Base-by-base conservation (phyloP, 352 stramenopile species). In the Phytopythium kandeliae region DNA sequence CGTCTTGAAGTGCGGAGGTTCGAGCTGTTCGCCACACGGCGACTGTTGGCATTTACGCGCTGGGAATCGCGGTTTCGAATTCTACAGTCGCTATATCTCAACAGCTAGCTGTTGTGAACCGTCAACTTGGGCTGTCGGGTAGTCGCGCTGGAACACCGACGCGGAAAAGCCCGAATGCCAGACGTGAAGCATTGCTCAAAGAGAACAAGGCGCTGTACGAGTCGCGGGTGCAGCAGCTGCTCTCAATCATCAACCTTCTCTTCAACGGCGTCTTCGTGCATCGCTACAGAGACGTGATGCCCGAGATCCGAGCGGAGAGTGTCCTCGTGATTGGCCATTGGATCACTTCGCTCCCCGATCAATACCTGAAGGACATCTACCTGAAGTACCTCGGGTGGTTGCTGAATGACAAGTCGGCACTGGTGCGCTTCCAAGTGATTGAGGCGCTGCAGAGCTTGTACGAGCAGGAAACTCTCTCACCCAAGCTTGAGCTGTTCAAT, bases 321-420 rank as follows among this genome's bases (percentile, higher is more conserved):
- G 71, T 97, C 7, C 57, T 86, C 19, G 74, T 81, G 10, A 74
- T 98, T 10, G 81, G 80, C 0, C 61, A 82, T 37, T 96, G 95
- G 81, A 91, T 89, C 30, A 67, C 81, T 12, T 70, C 84, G 15
- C 54, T 97, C 19, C 90, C 93, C 0, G 85, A 96, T 33, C 69
- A 97, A 0, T 98, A 96, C 50, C 62, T 98, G 31, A 91, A 91
- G 44, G 86, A 97, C 57, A 97, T 94, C 54, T 97, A 95, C 55
- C 63, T 98, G 48, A 98, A 98, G 64, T 98, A 98, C 64, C 80
- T 98, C 48, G 95, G 91, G 6, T 98, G 95, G 95, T 87, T 98
- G 57, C 55, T 97, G 40, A 95, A 86, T 54, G 92, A 98, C 71
- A 97, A 97, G 62, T 70, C 84, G 42, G 67, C 71, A 1, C 35